phyloP scores from a whole-genome alignment of 1,139 yeast genomes.

The Yamadazyma membranifaciens region DNA sequence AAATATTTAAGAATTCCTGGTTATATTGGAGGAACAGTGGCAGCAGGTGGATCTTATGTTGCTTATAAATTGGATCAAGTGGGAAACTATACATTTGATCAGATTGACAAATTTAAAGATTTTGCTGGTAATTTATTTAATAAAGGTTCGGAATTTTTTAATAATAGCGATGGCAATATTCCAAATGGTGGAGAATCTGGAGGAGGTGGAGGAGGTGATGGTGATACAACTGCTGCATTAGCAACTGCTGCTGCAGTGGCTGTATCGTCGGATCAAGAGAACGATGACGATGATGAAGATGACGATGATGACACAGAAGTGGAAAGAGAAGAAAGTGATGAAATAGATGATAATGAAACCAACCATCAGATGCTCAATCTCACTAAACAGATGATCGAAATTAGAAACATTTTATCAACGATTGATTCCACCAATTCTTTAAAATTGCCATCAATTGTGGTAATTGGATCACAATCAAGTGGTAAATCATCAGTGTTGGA shows the following conservation, averaged over 20 bases:
- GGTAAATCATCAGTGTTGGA: constrained; percentile 95
- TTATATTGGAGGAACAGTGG: constrained; percentile 84
- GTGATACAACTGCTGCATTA: constrained; percentile 38
- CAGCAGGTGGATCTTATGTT: constrained; percentile 92
- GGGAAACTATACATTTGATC: constrained; percentile 65
- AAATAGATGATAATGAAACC: constrained; percentile 49
- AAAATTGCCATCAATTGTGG: constrained; percentile 91
- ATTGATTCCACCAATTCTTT: constrained; percentile 78
- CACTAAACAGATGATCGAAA: constrained; percentile 96
- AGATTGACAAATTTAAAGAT: constrained; percentile 59
- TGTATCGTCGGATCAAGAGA: constrained; percentile 32
- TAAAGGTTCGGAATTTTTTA: constrained; percentile 38
- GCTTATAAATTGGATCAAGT: constrained; percentile 92
- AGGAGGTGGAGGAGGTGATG: constrained; percentile 28
- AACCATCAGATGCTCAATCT: constrained; percentile 79
- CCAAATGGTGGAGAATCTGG: constrained; percentile 23
- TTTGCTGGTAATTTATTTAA: constrained; percentile 48
- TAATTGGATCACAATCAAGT: constrained; percentile 94
- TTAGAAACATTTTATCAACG: constrained; percentile 71
- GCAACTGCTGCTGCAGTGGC: constrained; percentile 48
- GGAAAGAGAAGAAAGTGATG: constrained; percentile 27
- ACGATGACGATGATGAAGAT: constrained; percentile 20
- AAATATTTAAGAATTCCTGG: constrained; percentile 63
- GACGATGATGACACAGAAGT: constrained; percentile 31
- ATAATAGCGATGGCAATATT: constrained; percentile 9